Evolutionary conservation across 441 rosid species (phyloP), one percentile per base, ranked within the genome.

Genomic region (Melastoma candidum): DNA sequence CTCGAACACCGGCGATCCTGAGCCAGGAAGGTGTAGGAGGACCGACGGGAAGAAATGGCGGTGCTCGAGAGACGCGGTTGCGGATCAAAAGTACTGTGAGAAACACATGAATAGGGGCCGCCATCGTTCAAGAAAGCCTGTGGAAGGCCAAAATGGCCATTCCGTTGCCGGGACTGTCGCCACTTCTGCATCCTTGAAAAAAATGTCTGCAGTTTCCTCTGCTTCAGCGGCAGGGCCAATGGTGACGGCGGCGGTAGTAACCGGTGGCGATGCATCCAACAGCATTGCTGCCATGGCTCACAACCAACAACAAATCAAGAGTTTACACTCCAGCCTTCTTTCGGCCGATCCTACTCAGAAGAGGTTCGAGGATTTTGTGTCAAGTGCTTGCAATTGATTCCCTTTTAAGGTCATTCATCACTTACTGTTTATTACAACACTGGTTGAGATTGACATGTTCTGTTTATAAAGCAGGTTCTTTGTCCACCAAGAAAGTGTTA

Each of bases 121-220:
- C 39, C 59, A 56, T 56, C 59, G 59, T 56, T 56, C 59, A 56
- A 56, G 59, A 56, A 56, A 56, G 59, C 59, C 59, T 56, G 59
- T 56, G 59, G 59, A 56, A 56, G 59, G 50, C 24, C 59, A n/a
- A 11, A 24, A 36, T 3, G 59, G 39, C 50, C 59, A 56, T 56
- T 49, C 59, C 46, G 49, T 26, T 22, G 8, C 59, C 8, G 50
- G 59, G 26, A 41, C 49, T 11, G 13, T 24, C 29, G 2, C 43
- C 26, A 4, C 58, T 2, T 14, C 46, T 7, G 26, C 58, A 46
- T 41, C 46, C 24, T 5, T 27, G 12, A 1, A 17, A 13, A 13
- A 39, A 36, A 9, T 25, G 49, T 24, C 59, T 1, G 12, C 43
- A 4, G 10, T 46, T 9, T 24, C 43, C 41, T n/a, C 49, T 12